Conservation (phyloP, 1,139 yeast genomes). For the Chernovozyma sophiae-reginae region DNA sequence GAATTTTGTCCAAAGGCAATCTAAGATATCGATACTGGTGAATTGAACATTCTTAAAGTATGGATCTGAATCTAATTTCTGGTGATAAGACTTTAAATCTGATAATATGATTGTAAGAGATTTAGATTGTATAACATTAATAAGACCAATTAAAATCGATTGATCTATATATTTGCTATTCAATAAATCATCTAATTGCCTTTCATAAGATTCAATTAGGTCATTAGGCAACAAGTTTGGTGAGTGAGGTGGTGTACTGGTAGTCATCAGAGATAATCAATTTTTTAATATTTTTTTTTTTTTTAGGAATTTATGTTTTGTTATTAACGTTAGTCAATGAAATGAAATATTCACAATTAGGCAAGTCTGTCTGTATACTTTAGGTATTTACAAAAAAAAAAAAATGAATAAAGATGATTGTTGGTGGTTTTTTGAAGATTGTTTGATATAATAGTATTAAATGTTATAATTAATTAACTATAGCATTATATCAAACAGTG, state of each 20-base stretch:
- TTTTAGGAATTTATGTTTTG: no score
- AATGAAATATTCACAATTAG: no score
- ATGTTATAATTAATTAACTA: no score
- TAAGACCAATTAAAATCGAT: slow-evolving; percentile 42
- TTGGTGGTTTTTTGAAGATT: no score
- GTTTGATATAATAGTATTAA: no score
- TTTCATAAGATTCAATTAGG: slow-evolving; percentile 23
- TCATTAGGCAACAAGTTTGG: slow-evolving; percentile 5
- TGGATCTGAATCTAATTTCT: slow-evolving; percentile 7
- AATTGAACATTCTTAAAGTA: slow-evolving; percentile 15
- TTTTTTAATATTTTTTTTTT: no score
- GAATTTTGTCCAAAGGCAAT: slow-evolving; percentile 54
- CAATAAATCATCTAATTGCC: slow-evolving; percentile 28
- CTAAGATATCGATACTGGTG: slow-evolving; percentile 35
- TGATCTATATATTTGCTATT: slow-evolving; percentile 35
- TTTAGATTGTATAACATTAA: slow-evolving; percentile 40
- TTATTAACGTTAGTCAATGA: no score
- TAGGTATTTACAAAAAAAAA: neutral
- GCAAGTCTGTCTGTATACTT: neutral
- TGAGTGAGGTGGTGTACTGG: neutral
- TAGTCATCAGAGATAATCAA: neutral
- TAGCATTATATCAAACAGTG: neutral
- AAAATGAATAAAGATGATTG: neutral
- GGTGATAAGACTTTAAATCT: slow-evolving; percentile 27
- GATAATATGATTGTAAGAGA: slow-evolving; percentile 34